A percentile compares a stretch with the other conserved stretches of the same genome.
Conservation (phyloP, 768 basidiomycete genomes). For the Suillus hirtellus region DNA sequence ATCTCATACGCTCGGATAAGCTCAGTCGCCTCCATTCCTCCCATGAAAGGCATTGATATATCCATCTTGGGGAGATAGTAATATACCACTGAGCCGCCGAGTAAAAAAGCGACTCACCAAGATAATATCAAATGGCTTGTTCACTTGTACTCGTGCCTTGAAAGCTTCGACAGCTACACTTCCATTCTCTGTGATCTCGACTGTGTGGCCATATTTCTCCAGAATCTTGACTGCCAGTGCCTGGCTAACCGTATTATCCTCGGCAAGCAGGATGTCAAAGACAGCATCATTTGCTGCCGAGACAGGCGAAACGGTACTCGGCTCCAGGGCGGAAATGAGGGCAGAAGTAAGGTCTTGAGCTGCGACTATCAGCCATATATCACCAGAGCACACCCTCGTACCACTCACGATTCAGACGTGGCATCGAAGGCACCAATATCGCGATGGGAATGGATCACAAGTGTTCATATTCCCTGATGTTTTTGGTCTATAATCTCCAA, state of each 20-base stretch:
- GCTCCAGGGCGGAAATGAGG: slow-evolving; percentile 90
- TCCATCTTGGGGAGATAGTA: slow-evolving; percentile 69
- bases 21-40: slow-evolving; percentile 96
- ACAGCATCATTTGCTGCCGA: slow-evolving; percentile 82
- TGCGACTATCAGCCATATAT: slow-evolving; percentile 37
- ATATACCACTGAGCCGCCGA: not conserved
- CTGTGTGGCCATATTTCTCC: slow-evolving; percentile 92
- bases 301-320: slow-evolving; percentile 90
- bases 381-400: slow-evolving; percentile 6
- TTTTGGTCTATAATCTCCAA: slow-evolving; percentile 64
- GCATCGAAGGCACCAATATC: slow-evolving; percentile 77
- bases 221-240: slow-evolving; percentile 95
- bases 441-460: slow-evolving; percentile 96
- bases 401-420: slow-evolving; percentile 69
- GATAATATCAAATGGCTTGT: slow-evolving; percentile 86
- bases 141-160: slow-evolving; percentile 70
- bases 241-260: slow-evolving; percentile 95
- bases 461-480: slow-evolving; percentile 88
- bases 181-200: slow-evolving; percentile 98
- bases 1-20: slow-evolving; percentile 85
- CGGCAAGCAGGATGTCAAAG: slow-evolving; percentile 93
- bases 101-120: slow-evolving; percentile 54
- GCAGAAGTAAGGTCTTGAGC: no score
- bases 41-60: slow-evolving; percentile 98
- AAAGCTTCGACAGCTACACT: slow-evolving; percentile 90